Base-by-base conservation (phyloP, 176 grass and related monocot genomes). In the Oryza officinalis region DNA sequence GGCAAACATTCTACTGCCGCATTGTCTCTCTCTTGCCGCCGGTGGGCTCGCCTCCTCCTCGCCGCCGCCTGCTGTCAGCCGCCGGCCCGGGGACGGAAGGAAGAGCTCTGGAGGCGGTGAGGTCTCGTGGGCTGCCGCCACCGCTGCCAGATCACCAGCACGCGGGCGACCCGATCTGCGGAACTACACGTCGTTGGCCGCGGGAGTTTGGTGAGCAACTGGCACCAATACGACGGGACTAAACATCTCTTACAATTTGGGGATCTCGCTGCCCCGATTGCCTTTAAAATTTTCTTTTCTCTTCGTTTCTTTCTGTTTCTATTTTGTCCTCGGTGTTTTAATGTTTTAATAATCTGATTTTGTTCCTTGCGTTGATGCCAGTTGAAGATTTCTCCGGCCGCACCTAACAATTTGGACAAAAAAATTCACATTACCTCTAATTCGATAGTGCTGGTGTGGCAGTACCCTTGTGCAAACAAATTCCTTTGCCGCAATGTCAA, bases 401-500 rank as follows among this genome's bases (percentile, higher is more conserved):
- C 26, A 13, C 14, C 50, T 1, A 31, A 25, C 61, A 32, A 35
- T 63, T 71, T 0, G 12, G 18, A 41, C 40, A 41, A 44, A 6
- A 52, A 20, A 4, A 47, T 4, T 35, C 45, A 47, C 13, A 47
- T 15, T 47, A 47, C 4, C 45, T 47, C 12, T 47, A 13, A 45
- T 45, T 84, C 67, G 6, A 22, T 31, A 41, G 75, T 63, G 49
- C 37, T 23, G 2, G n/a, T 17, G 17, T 18, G 13, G 17, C 49
- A 52, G 49, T 33, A 66, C 70, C 45, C n/a, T 69, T 59, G 27
- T 37, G 35, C 52, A 25, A 76, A 37, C 32, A 76, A 63, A 37
- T 63, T 70, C 27, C 27, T 60, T 45, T 27, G 46, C 14, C 13
- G 30, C 47, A 67, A 92, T 92, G 90, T 83, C 86, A 72, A 92